Evolutionary conservation across 139 green algal species (phyloP), one percentile per base, ranked within the genome.

Genomic region (Ulvella scutata): DNA sequence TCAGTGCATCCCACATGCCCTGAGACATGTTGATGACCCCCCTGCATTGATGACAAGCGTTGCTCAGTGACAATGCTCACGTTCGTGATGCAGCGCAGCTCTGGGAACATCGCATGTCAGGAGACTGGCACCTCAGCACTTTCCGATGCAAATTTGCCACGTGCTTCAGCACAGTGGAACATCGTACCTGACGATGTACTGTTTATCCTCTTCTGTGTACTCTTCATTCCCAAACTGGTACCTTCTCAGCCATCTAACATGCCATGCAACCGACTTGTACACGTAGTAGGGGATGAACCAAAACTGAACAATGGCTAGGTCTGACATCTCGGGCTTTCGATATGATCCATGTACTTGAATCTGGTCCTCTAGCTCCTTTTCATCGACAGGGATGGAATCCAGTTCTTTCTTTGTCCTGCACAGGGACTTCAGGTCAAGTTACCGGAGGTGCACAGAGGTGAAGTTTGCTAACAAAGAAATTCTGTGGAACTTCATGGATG

Each of bases 321-420:
- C 51, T 34, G 31, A 36, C n/a, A 67, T 10, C 33, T 67, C 51
- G 31, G 51, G 51, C 51, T 67, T 67, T 10, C 51, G 10, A 23
- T 67, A 67, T 67, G 51, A 67, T 26, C 51, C 51, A 26, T 67
- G 51, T 26, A 67, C 51, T 67, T 67, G 51, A 26, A 67, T 67
- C 13, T 34, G 51, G 33, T 23, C 33, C 51, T 67, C 51, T 36
- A 67, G 51, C 20, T 67, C 51, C 9, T n/a, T 67, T 67, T 67
- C 51, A 29, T 67, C 51, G 13, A 67, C 51, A 9, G 31, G n/a
- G 20, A 67, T 67, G 9, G 51, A n/a, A 29, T 67, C 51, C 31
- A 67, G 9, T n/a, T 67, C 51, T 26, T 67, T 67, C 13, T 26
- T n/a, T 13, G 51, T 36, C 6, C 51, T 67, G 51, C 51, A 67